A percentile compares a stretch with the other conserved stretches of the same genome.
These are phyloP conservation scores for Knufia fluminis DNA, from an alignment of 2,329 filamentous ascomycete species.

Conservation along the genomic window DNA sequence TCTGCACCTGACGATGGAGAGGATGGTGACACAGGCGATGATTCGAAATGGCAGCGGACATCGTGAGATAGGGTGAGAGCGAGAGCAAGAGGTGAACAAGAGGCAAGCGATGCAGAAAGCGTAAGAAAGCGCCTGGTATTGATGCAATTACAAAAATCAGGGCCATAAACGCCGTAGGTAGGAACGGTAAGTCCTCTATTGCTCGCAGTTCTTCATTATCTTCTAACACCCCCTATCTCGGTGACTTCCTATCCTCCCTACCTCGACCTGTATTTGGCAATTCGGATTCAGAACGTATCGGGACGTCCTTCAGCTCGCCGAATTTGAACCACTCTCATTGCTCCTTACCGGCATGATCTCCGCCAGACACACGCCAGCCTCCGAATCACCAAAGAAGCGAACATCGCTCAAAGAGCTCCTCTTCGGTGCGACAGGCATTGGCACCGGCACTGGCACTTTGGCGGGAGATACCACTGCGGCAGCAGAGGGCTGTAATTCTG, in stretches of 20 bases:
- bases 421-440: not conserved
- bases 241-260: too few relatives aligned
- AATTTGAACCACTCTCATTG: not conserved
- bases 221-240: not conserved
- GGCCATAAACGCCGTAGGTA: too few relatives aligned
- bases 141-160: not conserved
- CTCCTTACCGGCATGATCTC: not conserved
- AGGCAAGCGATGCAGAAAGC: not conserved
- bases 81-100: not conserved
- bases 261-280: too few relatives aligned
- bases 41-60: conserved; percentile 47
- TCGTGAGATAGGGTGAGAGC: conserved; percentile 26
- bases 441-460: not conserved
- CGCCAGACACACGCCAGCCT: not conserved
- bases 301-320: too few relatives aligned
- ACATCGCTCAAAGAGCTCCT: not conserved
- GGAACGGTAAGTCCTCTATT: too few relatives aligned
- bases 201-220: not conserved
- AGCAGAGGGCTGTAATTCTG: not conserved
- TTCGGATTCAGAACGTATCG: too few relatives aligned
- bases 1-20: conserved; percentile 29
- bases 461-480: not conserved
- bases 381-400: not conserved
- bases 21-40: conserved; percentile 26
- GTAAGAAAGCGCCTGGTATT: not conserved